Percentiles rank a stretch among this genome's conserved stretches.
Conservation (phyloP, 352 stramenopile genomes). For the Pythium graminicola region DNA sequence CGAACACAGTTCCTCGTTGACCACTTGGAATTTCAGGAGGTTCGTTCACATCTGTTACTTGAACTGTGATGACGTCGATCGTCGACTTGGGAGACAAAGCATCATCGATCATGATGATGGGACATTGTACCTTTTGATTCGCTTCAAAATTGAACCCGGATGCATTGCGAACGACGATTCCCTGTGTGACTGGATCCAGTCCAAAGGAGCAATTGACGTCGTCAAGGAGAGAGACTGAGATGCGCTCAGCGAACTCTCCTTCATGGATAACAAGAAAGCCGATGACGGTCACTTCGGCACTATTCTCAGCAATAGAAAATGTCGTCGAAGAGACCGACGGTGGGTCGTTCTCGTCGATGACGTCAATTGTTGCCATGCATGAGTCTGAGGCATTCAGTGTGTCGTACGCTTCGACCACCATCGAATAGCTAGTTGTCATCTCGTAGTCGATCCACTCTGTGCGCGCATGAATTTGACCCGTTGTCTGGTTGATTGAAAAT, state of each 20-base stretch:
- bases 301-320: conserved; percentile 18
- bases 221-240: conserved; percentile 14
- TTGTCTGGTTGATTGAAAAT: conserved; percentile 11
- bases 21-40: conserved; percentile 8
- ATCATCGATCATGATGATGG: conserved; percentile 18
- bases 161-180: conserved; percentile 11
- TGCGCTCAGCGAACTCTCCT: conserved; percentile 13
- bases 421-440: not conserved
- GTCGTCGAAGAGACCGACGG: not conserved
- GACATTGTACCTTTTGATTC: conserved; percentile 5
- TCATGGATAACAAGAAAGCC: conserved; percentile 9
- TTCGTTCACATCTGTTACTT: conserved; percentile 23
- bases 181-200: conserved; percentile 11
- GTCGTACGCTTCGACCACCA: conserved; percentile 10
- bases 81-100: not conserved
- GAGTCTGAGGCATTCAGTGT: conserved; percentile 3
- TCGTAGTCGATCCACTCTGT: conserved; percentile 27
- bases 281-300: conserved; percentile 9
- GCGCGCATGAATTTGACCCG: conserved; percentile 12
- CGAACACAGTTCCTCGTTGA: conserved; percentile 18
- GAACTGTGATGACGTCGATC: conserved; percentile 11
- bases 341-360: conserved; percentile 20
- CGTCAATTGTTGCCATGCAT: not conserved
- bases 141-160: conserved; percentile 25
- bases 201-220: conserved; percentile 20